A percentile compares a stretch with the other conserved stretches of the same genome.
phyloP scores from a whole-genome alignment of 108 stramenopile genomes.

The Pinguiococcus pyrenoidosus region DNA sequence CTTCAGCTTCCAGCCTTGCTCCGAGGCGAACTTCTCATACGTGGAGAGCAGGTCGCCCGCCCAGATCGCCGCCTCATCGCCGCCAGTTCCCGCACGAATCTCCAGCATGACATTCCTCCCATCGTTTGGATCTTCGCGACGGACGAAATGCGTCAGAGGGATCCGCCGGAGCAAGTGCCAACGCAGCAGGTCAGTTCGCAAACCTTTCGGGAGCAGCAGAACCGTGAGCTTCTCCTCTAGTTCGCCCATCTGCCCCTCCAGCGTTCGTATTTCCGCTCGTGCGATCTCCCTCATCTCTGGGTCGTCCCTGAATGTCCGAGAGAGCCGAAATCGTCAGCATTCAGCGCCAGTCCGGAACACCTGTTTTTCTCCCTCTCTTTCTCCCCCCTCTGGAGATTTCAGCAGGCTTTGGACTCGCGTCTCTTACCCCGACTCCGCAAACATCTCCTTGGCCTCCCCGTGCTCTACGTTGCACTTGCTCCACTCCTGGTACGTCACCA shows the following conservation, averaged over 20 bases:
- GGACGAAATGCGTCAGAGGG: too few species aligned
- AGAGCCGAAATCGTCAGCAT: not conserved
- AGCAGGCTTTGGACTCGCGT: not conserved
- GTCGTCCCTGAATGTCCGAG: not conserved
- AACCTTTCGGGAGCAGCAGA: constrained; percentile 22
- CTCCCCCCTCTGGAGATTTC: too few species aligned
- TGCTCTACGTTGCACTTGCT: not conserved
- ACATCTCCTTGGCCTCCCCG: constrained; percentile 13
- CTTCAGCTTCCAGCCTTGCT: constrained; percentile 16
- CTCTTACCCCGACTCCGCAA: constrained; percentile 7
- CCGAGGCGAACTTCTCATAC: constrained; percentile 60
- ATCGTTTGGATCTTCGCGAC: constrained; percentile 39
- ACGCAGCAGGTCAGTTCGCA: too few species aligned
- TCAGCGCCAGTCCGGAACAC: not conserved
- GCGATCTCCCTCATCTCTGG: constrained; percentile 36
- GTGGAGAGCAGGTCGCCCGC: constrained; percentile 64
- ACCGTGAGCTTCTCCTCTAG: constrained; percentile 17
- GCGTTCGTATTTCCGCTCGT: constrained; percentile 21
- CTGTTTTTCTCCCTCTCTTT: too few species aligned
- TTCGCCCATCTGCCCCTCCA: constrained; percentile 11
- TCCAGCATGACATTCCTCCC: constrained; percentile 58
- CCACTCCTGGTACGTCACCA: constrained; percentile 10
- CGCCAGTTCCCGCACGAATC: constrained; percentile 86
- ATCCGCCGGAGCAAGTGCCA: too few species aligned
- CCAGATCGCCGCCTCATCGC: constrained; percentile 84